phyloP scores from a whole-genome alignment of 805 yeast species.

The Danielozyma ontarioensis region DNA sequence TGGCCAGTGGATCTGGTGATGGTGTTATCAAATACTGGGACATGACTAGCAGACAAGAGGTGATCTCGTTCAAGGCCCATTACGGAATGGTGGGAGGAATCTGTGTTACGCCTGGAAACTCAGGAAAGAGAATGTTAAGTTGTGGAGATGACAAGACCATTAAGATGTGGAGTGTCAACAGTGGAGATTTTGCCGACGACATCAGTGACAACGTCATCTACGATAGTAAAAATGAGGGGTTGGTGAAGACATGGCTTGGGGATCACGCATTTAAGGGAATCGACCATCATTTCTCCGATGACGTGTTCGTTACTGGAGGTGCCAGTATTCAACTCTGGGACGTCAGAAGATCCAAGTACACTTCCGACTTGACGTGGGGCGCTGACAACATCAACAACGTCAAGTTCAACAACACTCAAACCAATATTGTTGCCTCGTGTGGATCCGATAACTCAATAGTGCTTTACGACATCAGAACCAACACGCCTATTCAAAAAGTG shows the following conservation, averaged over 20 bases:
- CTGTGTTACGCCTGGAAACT: constrained; percentile 51
- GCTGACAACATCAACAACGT: constrained; percentile 85
- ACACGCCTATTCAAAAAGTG: constrained; percentile 88
- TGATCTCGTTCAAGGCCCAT: constrained; percentile 79
- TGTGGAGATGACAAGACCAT: constrained; percentile 90
- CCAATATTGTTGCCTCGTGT: constrained; percentile 81
- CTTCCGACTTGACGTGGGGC: constrained; percentile 87
- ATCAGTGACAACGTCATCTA: constrained; percentile 28
- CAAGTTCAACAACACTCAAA: constrained; percentile 84
- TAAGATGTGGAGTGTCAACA: constrained; percentile 79
- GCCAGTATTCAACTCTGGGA: constrained; percentile 92
- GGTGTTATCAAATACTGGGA: constrained; percentile 96
- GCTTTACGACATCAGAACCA: constrained; percentile 84
- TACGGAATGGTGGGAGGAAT: constrained; percentile 86
- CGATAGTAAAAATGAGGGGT: constrained; percentile 40
- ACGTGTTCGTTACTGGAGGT: constrained; percentile 87
- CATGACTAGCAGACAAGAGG: constrained; percentile 70
- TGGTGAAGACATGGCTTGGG: constrained; percentile 75
- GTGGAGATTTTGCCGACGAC: constrained; percentile 44
- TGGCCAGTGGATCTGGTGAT: constrained; percentile 94
- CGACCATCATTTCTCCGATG: constrained; percentile 77
- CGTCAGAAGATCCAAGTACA: constrained; percentile 67
- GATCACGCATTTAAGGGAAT: constrained; percentile 79
- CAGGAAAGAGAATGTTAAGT: constrained; percentile 53
- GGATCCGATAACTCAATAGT: constrained; percentile 84